phyloP scores from a whole-genome alignment of 768 basidiomycete species.

The Lactarius indigo region DNA sequence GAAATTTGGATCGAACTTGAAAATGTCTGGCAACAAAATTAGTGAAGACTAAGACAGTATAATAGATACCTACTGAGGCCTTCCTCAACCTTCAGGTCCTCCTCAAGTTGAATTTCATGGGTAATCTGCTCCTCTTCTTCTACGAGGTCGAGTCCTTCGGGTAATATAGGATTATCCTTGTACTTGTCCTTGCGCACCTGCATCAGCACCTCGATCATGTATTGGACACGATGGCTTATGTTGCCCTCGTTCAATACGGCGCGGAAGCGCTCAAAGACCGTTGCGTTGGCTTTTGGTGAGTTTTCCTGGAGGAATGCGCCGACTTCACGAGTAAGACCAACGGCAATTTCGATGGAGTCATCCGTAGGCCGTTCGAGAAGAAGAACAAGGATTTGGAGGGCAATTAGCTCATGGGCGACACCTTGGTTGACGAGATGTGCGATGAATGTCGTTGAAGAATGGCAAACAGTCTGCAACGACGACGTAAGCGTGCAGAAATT shows the following conservation, averaged over 20 bases:
- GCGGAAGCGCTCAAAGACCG: constrained; percentile 94
- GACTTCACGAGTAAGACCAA: constrained; percentile 96
- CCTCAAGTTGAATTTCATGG: constrained; percentile 88
- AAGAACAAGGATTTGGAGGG: constrained; percentile 93
- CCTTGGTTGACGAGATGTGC: constrained; percentile 58
- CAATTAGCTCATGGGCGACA: constrained; percentile 91
- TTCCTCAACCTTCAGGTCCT: constrained; percentile 91
- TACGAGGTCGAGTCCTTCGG: constrained; percentile 93
- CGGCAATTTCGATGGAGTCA: constrained; percentile 97
- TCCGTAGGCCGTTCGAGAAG: constrained; percentile 94
- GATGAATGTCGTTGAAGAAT: constrained; percentile 86
- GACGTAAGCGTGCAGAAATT: constrained; percentile 7
- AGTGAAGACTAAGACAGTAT: neutral
- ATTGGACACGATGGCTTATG: constrained; percentile 96
- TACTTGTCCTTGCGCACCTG: constrained; percentile 98
- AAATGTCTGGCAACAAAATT: constrained; percentile 61
- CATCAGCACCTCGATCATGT: constrained; percentile 99
- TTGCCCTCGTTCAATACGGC: constrained; percentile 92
- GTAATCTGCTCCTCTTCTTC: constrained; percentile 99
- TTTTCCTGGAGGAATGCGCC: constrained; percentile 93
- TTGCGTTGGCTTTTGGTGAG: constrained; percentile 92
- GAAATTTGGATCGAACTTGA: constrained; percentile 89
- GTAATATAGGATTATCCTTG: constrained; percentile 95
- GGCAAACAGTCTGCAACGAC: constrained; percentile 74
- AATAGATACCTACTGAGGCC: constrained; percentile 71